A percentile compares a stretch with the other conserved stretches of the same genome.
Conservation (phyloP, 2,329 filamentous ascomycete genomes). For the Nemania diffusa region DNA sequence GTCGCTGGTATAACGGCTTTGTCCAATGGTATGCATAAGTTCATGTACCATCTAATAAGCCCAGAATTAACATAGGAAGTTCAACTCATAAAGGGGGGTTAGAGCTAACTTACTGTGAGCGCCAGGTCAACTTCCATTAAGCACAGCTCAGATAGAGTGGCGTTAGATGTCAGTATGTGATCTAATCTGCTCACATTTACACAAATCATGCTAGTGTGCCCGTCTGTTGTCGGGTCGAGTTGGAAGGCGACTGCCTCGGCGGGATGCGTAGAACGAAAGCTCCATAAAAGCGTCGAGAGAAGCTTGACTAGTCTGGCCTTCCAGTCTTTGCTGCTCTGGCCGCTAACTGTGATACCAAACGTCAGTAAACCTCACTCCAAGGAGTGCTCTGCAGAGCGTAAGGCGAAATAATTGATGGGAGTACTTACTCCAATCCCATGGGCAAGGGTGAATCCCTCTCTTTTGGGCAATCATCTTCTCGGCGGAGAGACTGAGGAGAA, state of each 20-base stretch:
- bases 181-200: not conserved
- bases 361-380: not conserved
- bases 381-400: no score
- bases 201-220: not conserved
- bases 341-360: not conserved
- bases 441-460: not conserved
- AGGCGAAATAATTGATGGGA: no score
- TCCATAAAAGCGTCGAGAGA: not conserved
- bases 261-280: not conserved
- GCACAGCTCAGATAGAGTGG: constrained; percentile 4
- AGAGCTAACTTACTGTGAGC: not conserved
- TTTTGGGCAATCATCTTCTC: not conserved
- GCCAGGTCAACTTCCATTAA: not conserved
- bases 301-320: not conserved
- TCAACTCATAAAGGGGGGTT: not conserved
- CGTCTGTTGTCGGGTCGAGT: not conserved
- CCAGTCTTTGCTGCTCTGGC: not conserved
- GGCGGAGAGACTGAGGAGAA: not conserved
- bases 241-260: not conserved
- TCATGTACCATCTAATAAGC: constrained; percentile 23
- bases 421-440: constrained; percentile 4
- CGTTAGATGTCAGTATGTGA: not conserved
- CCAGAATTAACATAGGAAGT: not conserved
- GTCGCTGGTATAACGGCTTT: not conserved
- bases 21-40: constrained; percentile 9